Conservation (phyloP, 108 stramenopile genomes). For the Cylindrotheca closterium region DNA sequence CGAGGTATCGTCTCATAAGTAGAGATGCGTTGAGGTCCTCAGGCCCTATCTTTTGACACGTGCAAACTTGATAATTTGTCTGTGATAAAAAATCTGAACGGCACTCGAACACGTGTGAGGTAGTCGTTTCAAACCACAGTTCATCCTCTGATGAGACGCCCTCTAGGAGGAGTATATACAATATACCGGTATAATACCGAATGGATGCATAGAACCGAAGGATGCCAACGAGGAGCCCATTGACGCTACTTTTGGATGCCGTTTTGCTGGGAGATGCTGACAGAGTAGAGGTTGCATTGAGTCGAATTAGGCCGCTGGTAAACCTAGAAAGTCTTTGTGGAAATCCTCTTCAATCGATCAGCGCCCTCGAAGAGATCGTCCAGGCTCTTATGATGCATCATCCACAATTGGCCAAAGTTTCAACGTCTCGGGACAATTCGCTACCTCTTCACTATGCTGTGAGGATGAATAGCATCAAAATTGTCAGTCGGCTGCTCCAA, state of each 20-base stretch:
- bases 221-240: constrained; percentile 19
- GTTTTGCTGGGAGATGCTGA: constrained; percentile 40
- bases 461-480: constrained; percentile 35
- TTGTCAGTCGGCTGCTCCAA: constrained; percentile 19
- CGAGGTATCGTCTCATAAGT: too few species aligned
- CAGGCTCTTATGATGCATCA: constrained; percentile 18
- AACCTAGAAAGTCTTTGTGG: neutral
- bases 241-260: constrained; percentile 41
- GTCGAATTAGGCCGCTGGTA: constrained; percentile 15
- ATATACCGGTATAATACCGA: neutral
- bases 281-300: constrained; percentile 13
- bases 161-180: neutral
- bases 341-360: constrained; percentile 10
- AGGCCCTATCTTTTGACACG: too few species aligned
- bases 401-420: constrained; percentile 29
- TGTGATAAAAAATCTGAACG: too few species aligned
- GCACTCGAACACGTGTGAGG: neutral
- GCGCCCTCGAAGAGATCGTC: constrained; percentile 16
- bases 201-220: neutral
- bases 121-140: neutral
- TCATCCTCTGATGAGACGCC: neutral
- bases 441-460: constrained; percentile 58
- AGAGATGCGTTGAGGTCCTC: too few species aligned
- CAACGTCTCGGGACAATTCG: constrained; percentile 37
- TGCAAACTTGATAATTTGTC: neutral